phyloP scores from a whole-genome alignment of 2,329 filamentous ascomycete species.

The Nothophaeocryptopus gaeumannii region DNA sequence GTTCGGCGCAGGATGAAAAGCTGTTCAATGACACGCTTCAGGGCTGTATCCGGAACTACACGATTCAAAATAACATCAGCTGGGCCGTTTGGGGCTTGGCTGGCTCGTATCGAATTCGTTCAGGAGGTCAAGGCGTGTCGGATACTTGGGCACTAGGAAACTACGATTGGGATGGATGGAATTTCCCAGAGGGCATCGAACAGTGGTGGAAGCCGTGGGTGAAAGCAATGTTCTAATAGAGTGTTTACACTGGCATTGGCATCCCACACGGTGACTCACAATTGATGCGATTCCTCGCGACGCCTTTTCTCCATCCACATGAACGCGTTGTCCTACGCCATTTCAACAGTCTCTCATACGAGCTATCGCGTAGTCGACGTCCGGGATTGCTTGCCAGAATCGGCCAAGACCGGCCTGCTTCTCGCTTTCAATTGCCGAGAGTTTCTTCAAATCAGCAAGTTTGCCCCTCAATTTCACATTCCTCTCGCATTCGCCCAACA shows the following conservation, averaged over 20 bases:
- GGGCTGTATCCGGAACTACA: conserved; percentile 48
- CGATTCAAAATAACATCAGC: conserved; percentile 45
- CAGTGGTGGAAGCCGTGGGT: conserved; percentile 54
- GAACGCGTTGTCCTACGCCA: too few relatives aligned
- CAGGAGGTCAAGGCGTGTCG: conserved; percentile 45
- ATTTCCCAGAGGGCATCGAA: conserved; percentile 46
- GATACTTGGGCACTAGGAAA: conserved; percentile 52
- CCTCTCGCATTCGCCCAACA: neutral
- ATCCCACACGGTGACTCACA: too few relatives aligned
- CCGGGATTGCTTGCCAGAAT: too few relatives aligned
- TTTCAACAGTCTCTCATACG: too few relatives aligned
- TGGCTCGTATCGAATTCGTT: conserved; percentile 48
- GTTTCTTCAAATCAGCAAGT: neutral
- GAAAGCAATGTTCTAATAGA: conserved; percentile 4
- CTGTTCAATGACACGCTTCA: conserved; percentile 48
- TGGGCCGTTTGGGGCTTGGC: conserved; percentile 53
- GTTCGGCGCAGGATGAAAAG: conserved; percentile 37
- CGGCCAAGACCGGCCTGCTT: too few relatives aligned
- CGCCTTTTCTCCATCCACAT: too few relatives aligned
- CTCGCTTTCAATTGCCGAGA: neutral
- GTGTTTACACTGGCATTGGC: neutral
- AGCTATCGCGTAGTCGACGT: too few relatives aligned
- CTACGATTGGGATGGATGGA: conserved; percentile 49
- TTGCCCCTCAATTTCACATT: neutral
- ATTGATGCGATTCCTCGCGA: too few relatives aligned